Conservation (phyloP, 176 grass and related monocot genomes). For the Eleusine indica region DNA sequence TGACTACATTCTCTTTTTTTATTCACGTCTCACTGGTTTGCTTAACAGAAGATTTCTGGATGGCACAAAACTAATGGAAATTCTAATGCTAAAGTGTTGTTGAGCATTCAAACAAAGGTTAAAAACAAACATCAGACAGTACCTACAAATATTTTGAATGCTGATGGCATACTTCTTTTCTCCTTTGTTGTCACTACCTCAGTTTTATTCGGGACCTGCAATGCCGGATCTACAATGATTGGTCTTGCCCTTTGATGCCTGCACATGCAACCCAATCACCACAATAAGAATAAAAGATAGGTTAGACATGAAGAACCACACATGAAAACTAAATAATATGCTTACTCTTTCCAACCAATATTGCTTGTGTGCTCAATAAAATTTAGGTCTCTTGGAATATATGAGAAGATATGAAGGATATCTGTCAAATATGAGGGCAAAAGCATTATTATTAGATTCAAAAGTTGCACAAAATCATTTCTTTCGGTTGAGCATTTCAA, state of each 20-base stretch:
- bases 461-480: background rate
- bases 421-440: conserved; percentile 59
- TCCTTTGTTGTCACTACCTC: conserved; percentile 89
- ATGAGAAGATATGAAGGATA: conserved; percentile 96
- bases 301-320: conserved; percentile 16
- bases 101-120: background rate
- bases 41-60: conserved; percentile 9
- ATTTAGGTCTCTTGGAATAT: conserved; percentile 84
- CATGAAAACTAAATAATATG: conserved; percentile 9
- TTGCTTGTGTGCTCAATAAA: conserved; percentile 96
- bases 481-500: background rate
- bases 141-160: conserved; percentile 99
- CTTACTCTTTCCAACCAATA: conserved; percentile 99
- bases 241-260: conserved; percentile 89
- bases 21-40: background rate
- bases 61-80: conserved; percentile 16
- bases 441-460: conserved; percentile 9
- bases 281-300: conserved; percentile 34
- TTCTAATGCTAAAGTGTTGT: background rate
- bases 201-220: conserved; percentile 76
- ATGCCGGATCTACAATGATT: conserved; percentile 91
- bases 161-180: conserved; percentile 93
- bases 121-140: conserved; percentile 41
- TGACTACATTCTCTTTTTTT: background rate
- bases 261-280: conserved; percentile 45